Conservation (phyloP, 768 basidiomycete genomes). For the Russula emetica region DNA sequence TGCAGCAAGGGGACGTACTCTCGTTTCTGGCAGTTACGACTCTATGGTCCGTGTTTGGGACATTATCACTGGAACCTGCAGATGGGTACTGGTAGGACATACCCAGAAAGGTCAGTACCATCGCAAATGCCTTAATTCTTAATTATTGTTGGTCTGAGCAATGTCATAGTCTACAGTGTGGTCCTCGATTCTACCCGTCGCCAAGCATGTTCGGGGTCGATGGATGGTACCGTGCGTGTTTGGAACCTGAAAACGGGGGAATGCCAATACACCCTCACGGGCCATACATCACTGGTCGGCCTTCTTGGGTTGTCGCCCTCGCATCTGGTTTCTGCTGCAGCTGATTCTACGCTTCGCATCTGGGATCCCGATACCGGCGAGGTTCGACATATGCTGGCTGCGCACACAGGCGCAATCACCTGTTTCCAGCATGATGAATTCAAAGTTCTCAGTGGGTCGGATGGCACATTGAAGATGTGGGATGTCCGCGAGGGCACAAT, state of each 20-base stretch:
- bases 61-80: conserved; percentile 74
- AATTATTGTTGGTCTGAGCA: conserved; percentile 15
- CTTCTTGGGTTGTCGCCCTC: conserved; percentile 86
- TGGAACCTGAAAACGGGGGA: conserved; percentile 86
- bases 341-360: conserved; percentile 89
- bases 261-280: conserved; percentile 74
- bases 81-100: conserved; percentile 79
- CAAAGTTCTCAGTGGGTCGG: conserved; percentile 92
- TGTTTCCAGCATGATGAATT: conserved; percentile 99
- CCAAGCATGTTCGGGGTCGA: conserved; percentile 93
- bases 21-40: conserved; percentile 96
- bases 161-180: conserved; percentile 80
- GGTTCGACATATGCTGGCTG: conserved; percentile 74
- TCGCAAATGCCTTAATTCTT: not conserved
- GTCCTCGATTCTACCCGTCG: conserved; percentile 82
- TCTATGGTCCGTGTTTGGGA: conserved; percentile 96
- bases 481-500: conserved; percentile 83
- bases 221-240: conserved; percentile 95
- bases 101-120: conserved; percentile 77
- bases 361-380: conserved; percentile 90
- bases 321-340: conserved; percentile 90
- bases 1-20: conserved; percentile 83
- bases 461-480: conserved; percentile 98
- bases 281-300: conserved; percentile 94
- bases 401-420: conserved; percentile 96